phyloP scores from a whole-genome alignment of 352 stramenopile species.

The Blastocystis sp. region DNA sequence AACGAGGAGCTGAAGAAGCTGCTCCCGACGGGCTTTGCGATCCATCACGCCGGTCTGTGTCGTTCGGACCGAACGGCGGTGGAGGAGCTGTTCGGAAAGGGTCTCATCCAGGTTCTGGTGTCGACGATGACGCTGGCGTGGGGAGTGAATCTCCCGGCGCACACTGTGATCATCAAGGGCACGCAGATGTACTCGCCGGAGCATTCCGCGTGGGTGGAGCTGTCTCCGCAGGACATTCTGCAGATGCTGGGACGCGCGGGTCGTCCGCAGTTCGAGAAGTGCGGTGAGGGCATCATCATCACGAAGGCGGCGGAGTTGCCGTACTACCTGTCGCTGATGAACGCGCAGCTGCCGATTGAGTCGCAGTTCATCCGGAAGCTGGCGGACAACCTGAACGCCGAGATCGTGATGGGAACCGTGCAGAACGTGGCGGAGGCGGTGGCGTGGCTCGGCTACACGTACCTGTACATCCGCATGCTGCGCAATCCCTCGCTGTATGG shows the following conservation, averaged over 20 bases:
- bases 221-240: constrained; percentile 92
- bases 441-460: constrained; percentile 97
- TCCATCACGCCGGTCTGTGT: constrained; percentile 96
- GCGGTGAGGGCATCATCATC: constrained; percentile 96
- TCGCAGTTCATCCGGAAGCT: constrained; percentile 88
- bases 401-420: constrained; percentile 90
- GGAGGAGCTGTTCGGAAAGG: constrained; percentile 92
- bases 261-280: constrained; percentile 91
- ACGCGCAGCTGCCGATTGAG: constrained; percentile 97
- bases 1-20: constrained; percentile 95
- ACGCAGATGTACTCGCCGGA: constrained; percentile 99
- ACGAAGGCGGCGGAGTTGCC: constrained; percentile 93
- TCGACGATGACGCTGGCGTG: constrained; percentile 96
- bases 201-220: constrained; percentile 88
- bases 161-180: constrained; percentile 99
- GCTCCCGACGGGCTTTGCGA: constrained; percentile 91
- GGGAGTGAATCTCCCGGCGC: constrained; percentile 96
- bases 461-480: constrained; percentile 97
- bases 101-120: constrained; percentile 87
- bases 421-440: constrained; percentile 82
- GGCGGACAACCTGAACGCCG: constrained; percentile 93
- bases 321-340: constrained; percentile 98
- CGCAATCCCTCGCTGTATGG: constrained; percentile 89
- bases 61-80: constrained; percentile 88
- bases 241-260: constrained; percentile 97